Evolutionary conservation across 2,329 filamentous ascomycete species (phyloP).

Genomic region (Fusarium gaditjirri): DNA sequence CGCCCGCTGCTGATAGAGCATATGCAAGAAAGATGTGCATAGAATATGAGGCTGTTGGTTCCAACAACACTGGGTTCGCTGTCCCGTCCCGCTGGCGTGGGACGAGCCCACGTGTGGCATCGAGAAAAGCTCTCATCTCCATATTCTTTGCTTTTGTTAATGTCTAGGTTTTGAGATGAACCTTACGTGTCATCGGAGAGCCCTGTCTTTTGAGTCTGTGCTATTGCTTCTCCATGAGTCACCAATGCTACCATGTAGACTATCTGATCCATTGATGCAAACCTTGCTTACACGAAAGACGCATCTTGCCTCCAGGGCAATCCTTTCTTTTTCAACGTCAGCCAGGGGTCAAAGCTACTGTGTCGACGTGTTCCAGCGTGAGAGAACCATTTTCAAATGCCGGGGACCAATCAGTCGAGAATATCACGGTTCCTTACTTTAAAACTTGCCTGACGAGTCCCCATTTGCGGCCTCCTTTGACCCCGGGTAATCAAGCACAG

Average conservation of each 20-base stretch:
- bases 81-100: slow-evolving; percentile 32
- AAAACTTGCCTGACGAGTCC: slow-evolving; percentile 11
- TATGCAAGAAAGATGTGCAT: neutral
- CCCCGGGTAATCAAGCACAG: slow-evolving; percentile 32
- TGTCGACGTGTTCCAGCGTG: neutral
- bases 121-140: slow-evolving; percentile 7
- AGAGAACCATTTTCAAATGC: neutral
- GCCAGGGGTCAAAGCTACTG: neutral
- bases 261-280: neutral
- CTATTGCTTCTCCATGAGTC: slow-evolving; percentile 10
- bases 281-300: slow-evolving; percentile 1
- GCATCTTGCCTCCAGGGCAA: slow-evolving; percentile 4
- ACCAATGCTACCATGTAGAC: neutral
- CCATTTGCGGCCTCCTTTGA: slow-evolving; percentile 10
- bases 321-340: neutral
- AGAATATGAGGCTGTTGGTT: slow-evolving; percentile 21
- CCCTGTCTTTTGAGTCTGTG: slow-evolving; percentile 5
- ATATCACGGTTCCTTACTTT: neutral
- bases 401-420: slow-evolving; percentile 7
- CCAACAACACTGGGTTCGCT: slow-evolving; percentile 6
- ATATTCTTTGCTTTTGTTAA: slow-evolving; percentile 15
- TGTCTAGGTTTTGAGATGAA: neutral
- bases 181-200: slow-evolving; percentile 16
- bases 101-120: slow-evolving; percentile 33
- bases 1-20: neutral